Evolutionary conservation across 2,329 filamentous ascomycete genomes (phyloP).

Genomic region (Monilinia fructicola): DNA sequence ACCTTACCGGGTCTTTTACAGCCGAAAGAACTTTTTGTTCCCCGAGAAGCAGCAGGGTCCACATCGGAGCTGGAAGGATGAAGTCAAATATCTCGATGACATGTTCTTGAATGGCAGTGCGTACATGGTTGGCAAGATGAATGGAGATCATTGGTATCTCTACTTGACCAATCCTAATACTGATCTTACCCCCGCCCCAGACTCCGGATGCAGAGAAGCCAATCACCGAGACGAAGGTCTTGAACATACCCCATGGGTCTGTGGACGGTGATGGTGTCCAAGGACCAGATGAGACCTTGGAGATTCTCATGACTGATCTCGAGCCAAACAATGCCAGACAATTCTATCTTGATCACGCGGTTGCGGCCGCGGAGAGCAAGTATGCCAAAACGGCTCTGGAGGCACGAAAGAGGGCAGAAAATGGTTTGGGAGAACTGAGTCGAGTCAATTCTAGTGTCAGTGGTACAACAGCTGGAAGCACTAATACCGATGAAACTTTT

Average conservation of each 20-base stretch:
- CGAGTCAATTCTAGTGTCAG: constrained; percentile 45
- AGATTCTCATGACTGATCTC: constrained; percentile 71
- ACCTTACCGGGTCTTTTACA: constrained; percentile 96
- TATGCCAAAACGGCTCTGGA: constrained; percentile 67
- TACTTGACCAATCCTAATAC: constrained; percentile 90
- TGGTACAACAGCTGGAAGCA: constrained; percentile 43
- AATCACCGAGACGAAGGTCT: constrained; percentile 39
- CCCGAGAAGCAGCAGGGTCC: constrained; percentile 91
- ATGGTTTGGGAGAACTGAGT: constrained; percentile 59
- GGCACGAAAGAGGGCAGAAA: constrained; percentile 59
- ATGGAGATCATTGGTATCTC: constrained; percentile 98
- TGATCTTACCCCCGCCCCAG: constrained; percentile 72
- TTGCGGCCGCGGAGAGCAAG: constrained; percentile 82
- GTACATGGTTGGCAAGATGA: constrained; percentile 99
- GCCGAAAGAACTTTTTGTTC: constrained; percentile 96
- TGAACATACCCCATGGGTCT: constrained; percentile 42
- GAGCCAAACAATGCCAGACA: constrained; percentile 68
- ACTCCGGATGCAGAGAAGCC: constrained; percentile 61
- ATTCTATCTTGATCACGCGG: constrained; percentile 78
- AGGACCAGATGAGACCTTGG: constrained; percentile 68
- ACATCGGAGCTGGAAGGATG: constrained; percentile 95
- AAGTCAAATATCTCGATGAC: constrained; percentile 88
- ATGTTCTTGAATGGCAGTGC: constrained; percentile 91
- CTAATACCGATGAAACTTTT: constrained; percentile 57
- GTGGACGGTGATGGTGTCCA: constrained; percentile 35